Conservation (phyloP, 768 basidiomycete species). For the Daedaleopsis sinensis region DNA sequence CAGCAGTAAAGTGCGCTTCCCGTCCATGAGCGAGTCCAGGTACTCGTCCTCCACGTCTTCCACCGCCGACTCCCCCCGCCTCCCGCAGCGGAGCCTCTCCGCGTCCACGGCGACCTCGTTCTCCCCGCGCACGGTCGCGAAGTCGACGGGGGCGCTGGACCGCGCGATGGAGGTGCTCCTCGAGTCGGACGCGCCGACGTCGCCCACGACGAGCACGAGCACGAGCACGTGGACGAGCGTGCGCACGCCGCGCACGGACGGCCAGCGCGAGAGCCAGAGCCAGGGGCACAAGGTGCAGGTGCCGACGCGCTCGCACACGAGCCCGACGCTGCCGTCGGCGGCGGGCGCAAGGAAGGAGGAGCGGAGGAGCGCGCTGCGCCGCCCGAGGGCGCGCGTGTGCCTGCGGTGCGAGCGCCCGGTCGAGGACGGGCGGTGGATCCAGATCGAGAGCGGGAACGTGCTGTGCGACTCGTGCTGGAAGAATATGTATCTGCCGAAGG, state of each 20-base stretch:
- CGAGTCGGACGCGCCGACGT: constrained; percentile 38
- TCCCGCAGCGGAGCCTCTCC: constrained; percentile 32
- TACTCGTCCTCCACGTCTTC: constrained; percentile 23
- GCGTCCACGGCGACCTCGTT: constrained; percentile 24
- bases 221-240: constrained; percentile 31
- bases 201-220: constrained; percentile 36
- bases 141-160: constrained; percentile 45
- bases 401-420: constrained; percentile 69
- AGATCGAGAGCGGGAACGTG: constrained; percentile 72
- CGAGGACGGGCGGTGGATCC: constrained; percentile 83
- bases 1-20: constrained; percentile 38
- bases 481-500: constrained; percentile 93
- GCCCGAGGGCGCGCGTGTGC: constrained; percentile 44
- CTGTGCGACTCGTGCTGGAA: constrained; percentile 95
- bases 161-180: constrained; percentile 55
- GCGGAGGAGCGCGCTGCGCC: constrained; percentile 30
- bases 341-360: no score
- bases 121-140: constrained; percentile 24
- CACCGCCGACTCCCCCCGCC: constrained; percentile 17
- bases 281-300: constrained; percentile 50
- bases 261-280: constrained; percentile 51
- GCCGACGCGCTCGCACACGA: constrained; percentile 58
- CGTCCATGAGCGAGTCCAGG: constrained; percentile 31
- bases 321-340: constrained; percentile 40
- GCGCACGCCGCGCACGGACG: constrained; percentile 31